phyloP scores from a whole-genome alignment of 2,329 filamentous ascomycete species.

The Fusarium chuoi region DNA sequence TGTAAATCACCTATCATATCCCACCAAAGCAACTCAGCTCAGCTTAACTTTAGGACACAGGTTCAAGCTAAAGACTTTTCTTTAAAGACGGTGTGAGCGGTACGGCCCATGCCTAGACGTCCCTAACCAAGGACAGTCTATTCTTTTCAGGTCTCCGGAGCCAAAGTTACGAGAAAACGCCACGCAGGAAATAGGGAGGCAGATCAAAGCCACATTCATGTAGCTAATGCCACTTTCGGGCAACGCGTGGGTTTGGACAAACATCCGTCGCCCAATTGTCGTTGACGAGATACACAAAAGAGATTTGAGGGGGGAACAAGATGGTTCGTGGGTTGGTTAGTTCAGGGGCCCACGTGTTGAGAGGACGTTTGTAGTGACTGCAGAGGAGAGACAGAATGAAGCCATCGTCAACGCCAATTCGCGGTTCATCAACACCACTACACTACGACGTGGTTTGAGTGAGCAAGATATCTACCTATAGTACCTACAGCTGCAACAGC shows the following conservation, averaged over 20 bases:
- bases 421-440: neutral
- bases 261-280: slow-evolving; percentile 7
- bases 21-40: neutral
- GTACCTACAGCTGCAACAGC: neutral
- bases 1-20: neutral
- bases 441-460: neutral
- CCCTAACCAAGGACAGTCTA: neutral
- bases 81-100: slow-evolving; percentile 24
- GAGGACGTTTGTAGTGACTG: neutral
- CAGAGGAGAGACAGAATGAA: neutral
- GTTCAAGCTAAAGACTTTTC: neutral
- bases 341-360: neutral
- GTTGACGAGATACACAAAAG: neutral
- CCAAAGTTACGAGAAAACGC: neutral
- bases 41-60: neutral
- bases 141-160: neutral
- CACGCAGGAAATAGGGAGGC: neutral
- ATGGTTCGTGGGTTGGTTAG: neutral
- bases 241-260: neutral
- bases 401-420: slow-evolving; percentile 3
- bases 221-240: neutral
- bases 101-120: slow-evolving; percentile 31
- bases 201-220: slow-evolving; percentile 15
- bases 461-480: neutral
- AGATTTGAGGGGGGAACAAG: neutral